Conservation (phyloP, 139 green algal species). For the Chlamydomonas asymmetrica region DNA sequence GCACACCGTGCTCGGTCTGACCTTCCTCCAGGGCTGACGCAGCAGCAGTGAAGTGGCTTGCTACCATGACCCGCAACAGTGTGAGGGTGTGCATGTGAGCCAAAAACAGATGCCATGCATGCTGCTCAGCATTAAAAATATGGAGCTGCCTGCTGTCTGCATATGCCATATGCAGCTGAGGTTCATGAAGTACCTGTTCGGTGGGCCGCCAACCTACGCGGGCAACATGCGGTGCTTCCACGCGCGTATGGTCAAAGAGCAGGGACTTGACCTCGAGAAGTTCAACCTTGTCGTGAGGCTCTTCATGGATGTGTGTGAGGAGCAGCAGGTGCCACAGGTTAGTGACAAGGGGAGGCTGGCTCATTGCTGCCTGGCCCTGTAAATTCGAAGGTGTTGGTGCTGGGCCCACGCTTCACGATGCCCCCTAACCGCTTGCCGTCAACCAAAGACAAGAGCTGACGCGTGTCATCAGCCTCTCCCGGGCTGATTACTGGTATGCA, state of each 20-base stretch:
- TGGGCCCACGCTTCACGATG: no score
- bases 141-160: no score
- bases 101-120: no score
- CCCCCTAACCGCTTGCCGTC: no score
- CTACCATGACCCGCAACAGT: no score
- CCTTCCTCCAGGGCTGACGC: no score
- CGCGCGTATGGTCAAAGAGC: constrained; percentile 8
- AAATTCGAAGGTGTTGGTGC: neutral
- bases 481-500: neutral
- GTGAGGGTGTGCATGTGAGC: no score
- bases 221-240: constrained; percentile 2
- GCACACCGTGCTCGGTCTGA: no score
- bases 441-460: neutral
- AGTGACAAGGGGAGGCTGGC: neutral
- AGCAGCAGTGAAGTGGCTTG: no score
- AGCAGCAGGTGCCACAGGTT: constrained; percentile 10
- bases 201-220: neutral
- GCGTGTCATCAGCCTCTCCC: neutral
- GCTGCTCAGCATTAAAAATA: no score
- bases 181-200: constrained; percentile 5
- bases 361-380: neutral
- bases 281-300: neutral
- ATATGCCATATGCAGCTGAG: constrained; percentile 3
- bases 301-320: neutral
- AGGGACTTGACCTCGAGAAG: constrained; percentile 10